Conservation (phyloP, 2,329 filamentous ascomycete genomes). For the Lasiodiplodia theobromae region DNA sequence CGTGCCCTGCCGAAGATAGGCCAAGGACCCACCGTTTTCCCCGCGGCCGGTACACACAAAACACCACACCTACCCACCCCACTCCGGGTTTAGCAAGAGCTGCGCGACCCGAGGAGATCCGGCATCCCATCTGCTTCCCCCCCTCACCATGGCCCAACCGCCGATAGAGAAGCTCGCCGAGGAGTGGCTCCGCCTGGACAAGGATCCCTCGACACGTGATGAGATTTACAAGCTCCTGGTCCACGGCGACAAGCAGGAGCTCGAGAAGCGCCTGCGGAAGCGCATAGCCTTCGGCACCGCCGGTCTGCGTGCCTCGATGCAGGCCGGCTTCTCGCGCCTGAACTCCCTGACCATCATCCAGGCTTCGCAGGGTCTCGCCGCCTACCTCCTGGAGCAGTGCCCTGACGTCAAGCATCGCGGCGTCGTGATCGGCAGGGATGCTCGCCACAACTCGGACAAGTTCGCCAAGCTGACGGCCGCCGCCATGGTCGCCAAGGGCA, state of each 20-base stretch:
- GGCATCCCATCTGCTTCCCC: not conserved
- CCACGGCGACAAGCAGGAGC: constrained; percentile 53
- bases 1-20: constrained; percentile 18
- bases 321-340: constrained; percentile 69
- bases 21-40: constrained; percentile 17
- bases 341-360: constrained; percentile 67
- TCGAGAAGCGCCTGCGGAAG: constrained; percentile 60
- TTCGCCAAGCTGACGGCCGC: constrained; percentile 68
- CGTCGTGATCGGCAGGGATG: constrained; percentile 69
- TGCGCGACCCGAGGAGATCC: not conserved
- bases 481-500: constrained; percentile 64
- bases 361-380: constrained; percentile 70
- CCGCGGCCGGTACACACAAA: constrained; percentile 6
- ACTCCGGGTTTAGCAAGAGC: constrained; percentile 2
- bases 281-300: constrained; percentile 69
- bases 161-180: constrained; percentile 54
- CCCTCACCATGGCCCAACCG: constrained; percentile 40
- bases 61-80: not conserved
- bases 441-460: constrained; percentile 66
- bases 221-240: constrained; percentile 62
- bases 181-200: constrained; percentile 66
- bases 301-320: constrained; percentile 69
- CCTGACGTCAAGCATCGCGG: constrained; percentile 52
- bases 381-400: constrained; percentile 60
- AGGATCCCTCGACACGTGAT: constrained; percentile 59